Conservation (phyloP, 2,329 filamentous ascomycete genomes). For the Mollisia scopiformis region DNA sequence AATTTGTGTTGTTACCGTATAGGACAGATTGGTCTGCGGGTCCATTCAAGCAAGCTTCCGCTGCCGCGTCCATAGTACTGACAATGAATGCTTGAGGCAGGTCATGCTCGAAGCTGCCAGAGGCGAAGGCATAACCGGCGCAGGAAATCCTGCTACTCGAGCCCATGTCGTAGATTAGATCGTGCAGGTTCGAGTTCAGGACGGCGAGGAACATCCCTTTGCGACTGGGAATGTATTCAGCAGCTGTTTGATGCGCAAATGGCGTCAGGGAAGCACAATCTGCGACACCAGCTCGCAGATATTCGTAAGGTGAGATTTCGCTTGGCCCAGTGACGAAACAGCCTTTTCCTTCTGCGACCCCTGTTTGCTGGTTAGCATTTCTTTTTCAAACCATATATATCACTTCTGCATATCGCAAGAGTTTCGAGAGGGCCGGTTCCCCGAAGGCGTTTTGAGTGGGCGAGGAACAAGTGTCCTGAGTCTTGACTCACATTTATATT, state of each 20-base stretch:
- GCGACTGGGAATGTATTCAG: constrained; percentile 11
- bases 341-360: neutral
- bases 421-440: no score
- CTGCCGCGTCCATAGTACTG: constrained; percentile 1
- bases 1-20: constrained; percentile 4
- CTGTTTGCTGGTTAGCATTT: no score
- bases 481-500: no score
- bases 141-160: constrained; percentile 6
- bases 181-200: constrained; percentile 3
- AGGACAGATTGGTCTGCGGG: neutral
- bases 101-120: neutral
- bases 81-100: constrained; percentile 1
- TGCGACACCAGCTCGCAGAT: neutral
- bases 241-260: constrained; percentile 16
- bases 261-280: neutral
- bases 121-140: neutral
- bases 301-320: neutral
- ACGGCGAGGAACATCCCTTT: constrained; percentile 4
- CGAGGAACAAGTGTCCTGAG: no score
- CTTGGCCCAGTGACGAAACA: neutral
- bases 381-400: no score
- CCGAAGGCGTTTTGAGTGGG: no score
- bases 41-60: neutral
- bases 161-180: constrained; percentile 6
- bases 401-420: no score